Evolutionary conservation across 2,329 filamentous ascomycete genomes (phyloP), one percentile per base, ranked within the genome.

Genomic region (Diaporthe citrichinensis): DNA sequence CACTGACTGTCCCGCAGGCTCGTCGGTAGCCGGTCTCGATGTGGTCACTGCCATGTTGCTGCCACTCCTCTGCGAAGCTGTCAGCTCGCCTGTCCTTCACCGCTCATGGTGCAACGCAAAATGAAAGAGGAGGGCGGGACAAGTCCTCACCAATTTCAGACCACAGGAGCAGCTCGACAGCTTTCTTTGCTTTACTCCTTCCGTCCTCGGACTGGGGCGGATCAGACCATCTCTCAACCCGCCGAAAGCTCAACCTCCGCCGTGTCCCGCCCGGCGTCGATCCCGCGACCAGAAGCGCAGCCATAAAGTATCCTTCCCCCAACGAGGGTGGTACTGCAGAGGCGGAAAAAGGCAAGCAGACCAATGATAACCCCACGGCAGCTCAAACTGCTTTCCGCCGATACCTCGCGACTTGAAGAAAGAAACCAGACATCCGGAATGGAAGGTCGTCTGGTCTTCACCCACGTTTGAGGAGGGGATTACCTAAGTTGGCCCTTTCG

Each of bases 11-110:
- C 36, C 74, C 76, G n/a, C 78, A 79, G 28, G 79, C 79, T 49
- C 75, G 71, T 36, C 82, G 82, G 51, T 83, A 84, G 61, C 82
- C 82, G 2, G 82, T 81, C 46, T 81, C 79, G 36, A 84, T 83
- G 49, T 81, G 81, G n/a, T 83, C 81, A 74, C 83, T 84, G 68
- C 83, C 82, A n/a, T 81, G 78, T 65, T 76, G 74, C 57, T 76
- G 74, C 74, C 74, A 76, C 41, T 76, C 74, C 46, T 76, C 74
- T 76, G 62, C 17, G 25, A 31, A 23, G 2, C 4, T 3, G 28
- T 74, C 49, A 74, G 73, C 44, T 23, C 6, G 17, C 4, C 46
- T 55, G 34, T 15, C 1, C 34, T 6, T 23, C 41, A 49, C 14
- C 34, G 15, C 23, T 51, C 71, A 34, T 7, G 7, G 25, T 34